Evolutionary conservation across 768 basidiomycete species (phyloP), one percentile per base, ranked within the genome.

Genomic region (Antrodiella citrinella): DNA sequence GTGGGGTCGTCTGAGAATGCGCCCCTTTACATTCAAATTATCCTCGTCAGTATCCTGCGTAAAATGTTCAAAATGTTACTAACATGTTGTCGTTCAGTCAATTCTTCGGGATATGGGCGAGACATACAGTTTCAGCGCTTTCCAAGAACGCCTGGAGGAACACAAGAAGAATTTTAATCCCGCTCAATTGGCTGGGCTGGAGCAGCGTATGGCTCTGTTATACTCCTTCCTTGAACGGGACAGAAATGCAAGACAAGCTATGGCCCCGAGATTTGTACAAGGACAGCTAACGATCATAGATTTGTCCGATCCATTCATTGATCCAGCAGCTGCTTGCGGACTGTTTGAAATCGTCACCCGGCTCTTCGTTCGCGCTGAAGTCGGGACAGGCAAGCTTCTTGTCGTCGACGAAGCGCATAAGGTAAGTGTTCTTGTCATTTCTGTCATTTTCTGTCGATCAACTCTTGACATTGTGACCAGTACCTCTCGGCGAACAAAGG

Each of bases 381-480:
- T 83, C 2, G 70, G 64, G 2, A 79, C 80, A 0, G 85, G 84
- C 4, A 86, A 86, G 49, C 74, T 85, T 1, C 71, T 85, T 2
- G 73, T 88, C 0, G 80, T 87, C 0, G 86, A 88, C 41, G 86
- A 88, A 52, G 85, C 86, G 0, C 85, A 88, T 55, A 87, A 87
- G 61, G 85, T 81, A 47, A 30, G 66, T 4, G 7, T 47, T 30
- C 18, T 19, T 2, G 5, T 47, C 26, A 55, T 22, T 45, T 24
- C n/a, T n/a, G n/a, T n/a, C n/a, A n/a, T n/a, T n/a, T n/a, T n/a
- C n/a, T n/a, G n/a, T n/a, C n/a, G 24, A 3, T 15, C 23, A 9
- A 9, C 13, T 22, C 20, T 23, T 41, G 38, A 15, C 12, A n/a
- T 45, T n/a, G n/a, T n/a, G n/a, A n/a, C 25, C 49, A 86, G 83